Conservation (phyloP, 257 asterid species). For the Plantago ovata region DNA sequence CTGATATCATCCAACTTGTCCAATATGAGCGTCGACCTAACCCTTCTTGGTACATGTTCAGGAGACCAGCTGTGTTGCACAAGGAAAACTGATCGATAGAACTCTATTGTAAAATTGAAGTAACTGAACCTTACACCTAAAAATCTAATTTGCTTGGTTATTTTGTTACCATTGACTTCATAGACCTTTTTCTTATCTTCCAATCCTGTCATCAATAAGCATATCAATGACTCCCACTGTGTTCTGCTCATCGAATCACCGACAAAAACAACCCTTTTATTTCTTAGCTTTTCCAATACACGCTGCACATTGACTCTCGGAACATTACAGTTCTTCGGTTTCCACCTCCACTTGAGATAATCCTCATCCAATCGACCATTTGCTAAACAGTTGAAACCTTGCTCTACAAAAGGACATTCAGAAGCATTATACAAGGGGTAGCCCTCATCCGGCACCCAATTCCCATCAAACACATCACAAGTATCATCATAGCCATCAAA, state of each 20-base stretch:
- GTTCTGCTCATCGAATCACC: conserved; percentile 88
- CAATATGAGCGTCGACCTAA: conserved; percentile 53
- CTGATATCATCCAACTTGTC: conserved; percentile 65
- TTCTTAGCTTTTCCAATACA: conserved; percentile 42
- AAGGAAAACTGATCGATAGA: conserved; percentile 73
- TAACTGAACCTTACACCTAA: conserved; percentile 64
- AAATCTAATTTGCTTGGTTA: conserved; percentile 60
- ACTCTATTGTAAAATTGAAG: conserved; percentile 62
- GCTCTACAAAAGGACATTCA: conserved; percentile 72
- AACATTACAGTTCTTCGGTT: conserved; percentile 57
- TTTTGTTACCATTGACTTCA: conserved; percentile 60
- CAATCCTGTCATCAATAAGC: conserved; percentile 66
- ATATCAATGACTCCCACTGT: conserved; percentile 84
- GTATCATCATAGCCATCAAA: conserved; percentile 23
- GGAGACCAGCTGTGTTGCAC: conserved; percentile 66
- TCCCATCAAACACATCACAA: conserved; percentile 66
- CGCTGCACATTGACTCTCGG: conserved; percentile 43
- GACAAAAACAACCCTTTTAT: conserved; percentile 64
- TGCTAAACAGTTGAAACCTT: conserved; percentile 63
- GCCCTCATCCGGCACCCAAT: conserved; percentile 52
- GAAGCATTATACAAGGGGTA: conserved; percentile 72
- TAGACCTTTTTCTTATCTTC: conserved; percentile 58
- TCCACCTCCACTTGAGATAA: conserved; percentile 81
- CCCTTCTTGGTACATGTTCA: conserved; percentile 53
- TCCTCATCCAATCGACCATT: conserved; percentile 60